A percentile compares a stretch with the other conserved stretches of the same genome.
phyloP scores from a whole-genome alignment of 2,329 filamentous ascomycete species.

The Dothistroma pini region DNA sequence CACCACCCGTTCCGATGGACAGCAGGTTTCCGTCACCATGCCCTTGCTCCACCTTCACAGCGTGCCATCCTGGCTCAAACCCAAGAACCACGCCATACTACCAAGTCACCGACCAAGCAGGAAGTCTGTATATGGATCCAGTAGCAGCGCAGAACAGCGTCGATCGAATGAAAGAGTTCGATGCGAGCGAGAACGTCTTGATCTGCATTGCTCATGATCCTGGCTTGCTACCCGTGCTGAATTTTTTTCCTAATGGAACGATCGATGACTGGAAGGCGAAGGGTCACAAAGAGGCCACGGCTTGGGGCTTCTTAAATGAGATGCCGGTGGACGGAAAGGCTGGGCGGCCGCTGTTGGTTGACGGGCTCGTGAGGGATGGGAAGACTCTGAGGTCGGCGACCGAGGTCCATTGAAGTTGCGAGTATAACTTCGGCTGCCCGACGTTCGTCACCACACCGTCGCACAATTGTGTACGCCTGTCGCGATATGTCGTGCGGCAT shows the following conservation, averaged over 20 bases:
- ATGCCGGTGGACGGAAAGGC: conserved; percentile 8
- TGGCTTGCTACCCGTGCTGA: no score
- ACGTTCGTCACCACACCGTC: no score
- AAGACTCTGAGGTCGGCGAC: background rate
- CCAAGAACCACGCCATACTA: background rate
- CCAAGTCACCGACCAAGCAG: background rate
- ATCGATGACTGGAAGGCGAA: conserved; percentile 14
- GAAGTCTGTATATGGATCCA: conserved; percentile 8
- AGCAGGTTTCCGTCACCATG: background rate
- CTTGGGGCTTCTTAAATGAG: conserved; percentile 13
- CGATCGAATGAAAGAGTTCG: conserved; percentile 10
- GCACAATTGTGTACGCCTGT: no score
- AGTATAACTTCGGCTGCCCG: background rate
- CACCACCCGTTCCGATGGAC: conserved; percentile 4
- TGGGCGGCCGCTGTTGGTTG: conserved; percentile 6
- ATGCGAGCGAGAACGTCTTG: conserved; percentile 6
- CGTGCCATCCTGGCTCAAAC: conserved; percentile 1
- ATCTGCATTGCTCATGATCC: no score
- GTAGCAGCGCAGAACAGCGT: conserved; percentile 6
- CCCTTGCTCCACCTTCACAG: conserved; percentile 8
- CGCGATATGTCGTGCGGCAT: background rate
- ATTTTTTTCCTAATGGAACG: background rate
- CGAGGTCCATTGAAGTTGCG: no score
- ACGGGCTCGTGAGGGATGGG: conserved; percentile 9
- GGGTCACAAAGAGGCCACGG: conserved; percentile 8